Evolutionary conservation across 2,329 filamentous ascomycete genomes (phyloP).

Genomic region (Juglanconis juglandina): DNA sequence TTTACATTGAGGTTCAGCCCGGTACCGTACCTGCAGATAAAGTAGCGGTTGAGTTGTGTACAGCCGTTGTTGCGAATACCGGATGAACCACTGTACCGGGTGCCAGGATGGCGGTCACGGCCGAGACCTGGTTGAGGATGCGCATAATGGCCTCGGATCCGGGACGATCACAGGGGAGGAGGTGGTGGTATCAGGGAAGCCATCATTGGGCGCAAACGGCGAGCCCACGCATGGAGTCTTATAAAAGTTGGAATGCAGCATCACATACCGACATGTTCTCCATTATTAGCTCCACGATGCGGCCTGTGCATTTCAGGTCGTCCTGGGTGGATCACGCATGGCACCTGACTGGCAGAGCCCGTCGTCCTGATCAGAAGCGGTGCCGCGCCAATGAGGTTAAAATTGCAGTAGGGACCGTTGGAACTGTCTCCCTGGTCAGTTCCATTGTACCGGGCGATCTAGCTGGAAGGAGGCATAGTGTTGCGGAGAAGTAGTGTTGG

Average conservation of each 20-base stretch:
- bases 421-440: background rate
- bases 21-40: conserved; percentile 7
- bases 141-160: background rate
- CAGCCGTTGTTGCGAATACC: background rate
- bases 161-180: background rate
- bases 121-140: background rate
- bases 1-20: background rate
- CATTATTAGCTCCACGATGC: background rate
- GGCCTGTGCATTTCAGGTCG: background rate
- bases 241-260: background rate
- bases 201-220: background rate
- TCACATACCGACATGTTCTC: background rate
- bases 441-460: background rate
- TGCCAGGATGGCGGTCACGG: background rate
- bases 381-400: background rate
- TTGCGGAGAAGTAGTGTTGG: conserved; percentile 6
- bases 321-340: background rate
- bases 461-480: background rate
- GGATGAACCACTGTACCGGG: background rate
- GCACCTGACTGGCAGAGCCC: too few species aligned
- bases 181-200: background rate
- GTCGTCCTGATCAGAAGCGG: background rate
- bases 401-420: background rate
- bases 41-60: background rate
- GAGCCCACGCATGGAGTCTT: background rate